Evolutionary conservation across 2,329 filamentous ascomycete genomes (phyloP).

Genomic region (Fusarium odoratissimum): DNA sequence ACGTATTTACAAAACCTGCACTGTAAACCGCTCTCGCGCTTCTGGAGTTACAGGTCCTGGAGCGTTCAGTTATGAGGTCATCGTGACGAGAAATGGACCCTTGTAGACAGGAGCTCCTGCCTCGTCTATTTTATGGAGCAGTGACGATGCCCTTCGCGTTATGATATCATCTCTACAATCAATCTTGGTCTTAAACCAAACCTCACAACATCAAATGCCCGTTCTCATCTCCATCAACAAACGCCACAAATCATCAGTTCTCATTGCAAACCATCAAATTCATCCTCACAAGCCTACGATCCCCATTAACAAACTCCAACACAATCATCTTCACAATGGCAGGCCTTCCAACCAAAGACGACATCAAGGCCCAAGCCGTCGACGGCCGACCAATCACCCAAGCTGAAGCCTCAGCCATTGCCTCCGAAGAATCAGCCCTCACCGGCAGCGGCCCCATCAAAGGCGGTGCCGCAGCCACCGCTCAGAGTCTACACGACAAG

Average conservation of each 20-base stretch:
- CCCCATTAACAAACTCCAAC: too few species aligned
- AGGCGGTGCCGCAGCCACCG: neutral
- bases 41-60: fast-evolving
- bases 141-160: neutral
- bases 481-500: neutral
- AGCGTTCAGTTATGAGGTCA: conserved; percentile 4
- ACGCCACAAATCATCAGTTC: too few species aligned
- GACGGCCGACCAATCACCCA: conserved; percentile 30
- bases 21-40: fast-evolving
- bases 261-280: too few species aligned
- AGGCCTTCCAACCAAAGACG: conserved; percentile 21
- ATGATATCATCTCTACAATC: conserved; percentile 1
- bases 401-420: conserved; percentile 13
- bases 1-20: neutral
- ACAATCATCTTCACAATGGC: neutral
- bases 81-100: neutral
- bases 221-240: too few species aligned
- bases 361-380: conserved; percentile 17
- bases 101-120: neutral
- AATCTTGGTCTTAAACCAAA: neutral
- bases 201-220: neutral
- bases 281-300: too few species aligned
- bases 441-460: conserved; percentile 26
- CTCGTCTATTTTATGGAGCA: conserved; percentile 16
- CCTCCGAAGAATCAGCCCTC: conserved; percentile 23